A percentile compares a stretch with the other conserved stretches of the same genome.
These are phyloP conservation scores for Boletus subcaerulescens DNA, from an alignment of 768 basidiomycete species.

Conservation along the genomic window DNA sequence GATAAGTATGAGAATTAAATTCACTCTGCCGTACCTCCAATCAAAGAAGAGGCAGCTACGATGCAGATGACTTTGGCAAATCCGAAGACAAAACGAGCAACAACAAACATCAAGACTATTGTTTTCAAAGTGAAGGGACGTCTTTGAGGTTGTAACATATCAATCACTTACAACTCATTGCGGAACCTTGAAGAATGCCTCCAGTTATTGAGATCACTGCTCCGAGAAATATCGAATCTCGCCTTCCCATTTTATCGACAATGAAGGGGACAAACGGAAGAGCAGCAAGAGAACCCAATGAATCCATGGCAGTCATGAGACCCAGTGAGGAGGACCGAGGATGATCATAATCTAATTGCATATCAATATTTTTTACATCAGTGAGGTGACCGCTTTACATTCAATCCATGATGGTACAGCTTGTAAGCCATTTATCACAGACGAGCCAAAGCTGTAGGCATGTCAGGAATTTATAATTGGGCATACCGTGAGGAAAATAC, in stretches of 20 bases:
- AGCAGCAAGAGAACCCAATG: slow-evolving; percentile 51
- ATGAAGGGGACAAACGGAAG: slow-evolving; percentile 37
- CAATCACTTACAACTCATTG: slow-evolving; percentile 7
- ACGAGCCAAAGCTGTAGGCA: slow-evolving; percentile 29
- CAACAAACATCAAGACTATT: neutral
- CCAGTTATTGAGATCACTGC: slow-evolving; percentile 4
- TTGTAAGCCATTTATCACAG: slow-evolving; percentile 63
- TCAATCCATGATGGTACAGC: slow-evolving; percentile 54
- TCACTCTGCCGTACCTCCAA: slow-evolving; percentile 14
- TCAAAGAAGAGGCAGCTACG: slow-evolving; percentile 15
- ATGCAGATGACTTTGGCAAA: neutral
- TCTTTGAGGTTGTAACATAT: too few relatives aligned
- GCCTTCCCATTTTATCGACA: slow-evolving; percentile 8
- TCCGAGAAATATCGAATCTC: slow-evolving; percentile 10
- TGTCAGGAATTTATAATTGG: neutral
- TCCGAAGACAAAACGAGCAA: slow-evolving; percentile 2
- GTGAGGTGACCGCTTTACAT: slow-evolving; percentile 36
- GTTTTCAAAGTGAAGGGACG: neutral
- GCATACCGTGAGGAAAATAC: neutral
- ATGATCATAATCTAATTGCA: slow-evolving; percentile 45
- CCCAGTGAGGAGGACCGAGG: slow-evolving; percentile 54
- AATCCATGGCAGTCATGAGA: slow-evolving; percentile 55
- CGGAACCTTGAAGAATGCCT: slow-evolving; percentile 7
- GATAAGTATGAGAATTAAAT: neutral
- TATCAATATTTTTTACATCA: neutral